phyloP scores from a whole-genome alignment of 805 yeast genomes.

The Candida lessepsii region DNA sequence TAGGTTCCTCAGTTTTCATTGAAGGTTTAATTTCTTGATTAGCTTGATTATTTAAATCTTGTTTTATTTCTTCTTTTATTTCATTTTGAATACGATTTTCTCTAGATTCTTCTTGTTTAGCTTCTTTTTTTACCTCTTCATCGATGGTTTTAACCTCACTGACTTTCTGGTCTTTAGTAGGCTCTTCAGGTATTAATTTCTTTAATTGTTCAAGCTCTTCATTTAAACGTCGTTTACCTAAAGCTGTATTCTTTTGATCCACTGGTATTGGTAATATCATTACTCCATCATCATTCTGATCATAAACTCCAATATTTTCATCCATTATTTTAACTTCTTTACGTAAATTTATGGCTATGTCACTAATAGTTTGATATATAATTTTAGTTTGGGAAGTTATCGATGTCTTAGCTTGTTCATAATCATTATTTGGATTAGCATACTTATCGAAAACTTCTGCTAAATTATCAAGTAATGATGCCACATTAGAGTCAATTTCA shows the following conservation, averaged over 20 bases:
- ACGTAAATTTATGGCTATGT: constrained; percentile 58
- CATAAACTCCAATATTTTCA: constrained; percentile 50
- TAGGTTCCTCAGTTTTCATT: neutral
- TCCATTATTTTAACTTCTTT: constrained; percentile 67
- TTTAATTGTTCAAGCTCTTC: constrained; percentile 38
- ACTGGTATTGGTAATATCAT: constrained; percentile 67
- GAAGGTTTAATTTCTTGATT: too few relatives aligned
- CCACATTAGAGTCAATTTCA: constrained; percentile 52
- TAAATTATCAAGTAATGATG: constrained; percentile 48
- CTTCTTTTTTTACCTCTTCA: constrained; percentile 1
- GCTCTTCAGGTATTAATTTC: constrained; percentile 15
- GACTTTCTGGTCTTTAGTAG: constrained; percentile 11
- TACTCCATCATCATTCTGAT: constrained; percentile 42
- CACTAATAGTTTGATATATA: constrained; percentile 56
- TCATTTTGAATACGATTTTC: constrained; percentile 4
- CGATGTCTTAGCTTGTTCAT: constrained; percentile 28
- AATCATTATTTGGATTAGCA: constrained; percentile 25
- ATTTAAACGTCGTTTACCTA: constrained; percentile 57
- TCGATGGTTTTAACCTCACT: constrained; percentile 12
- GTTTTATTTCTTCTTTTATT: constrained; percentile 1
- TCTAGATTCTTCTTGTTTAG: neutral
- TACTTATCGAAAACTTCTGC: constrained; percentile 47
- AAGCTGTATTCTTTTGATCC: constrained; percentile 67
- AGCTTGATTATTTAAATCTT: too few relatives aligned
- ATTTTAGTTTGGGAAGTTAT: constrained; percentile 45